Percentiles rank a stretch among this genome's conserved stretches.
These are phyloP conservation scores for Tetracladium maxilliforme DNA, from an alignment of 2,329 filamentous ascomycete species.

Conservation along the genomic window DNA sequence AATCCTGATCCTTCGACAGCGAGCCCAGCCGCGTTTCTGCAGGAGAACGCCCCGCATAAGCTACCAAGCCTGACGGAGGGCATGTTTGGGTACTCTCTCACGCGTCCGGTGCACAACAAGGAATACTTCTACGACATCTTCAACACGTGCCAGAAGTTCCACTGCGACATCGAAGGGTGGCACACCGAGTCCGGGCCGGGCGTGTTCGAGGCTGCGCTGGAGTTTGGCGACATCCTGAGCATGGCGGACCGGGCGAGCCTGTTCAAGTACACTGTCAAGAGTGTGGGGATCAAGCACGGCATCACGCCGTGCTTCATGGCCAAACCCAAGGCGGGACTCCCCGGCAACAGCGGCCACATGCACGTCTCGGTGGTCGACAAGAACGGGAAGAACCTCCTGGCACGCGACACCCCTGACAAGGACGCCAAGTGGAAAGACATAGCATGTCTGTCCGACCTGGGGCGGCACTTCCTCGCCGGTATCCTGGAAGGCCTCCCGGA, in stretches of 20 bases:
- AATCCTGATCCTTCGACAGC: conserved; percentile 24
- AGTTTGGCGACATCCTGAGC: conserved; percentile 72
- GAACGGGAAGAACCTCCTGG: conserved; percentile 73
- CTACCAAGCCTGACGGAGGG: conserved; percentile 75
- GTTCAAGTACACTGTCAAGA: conserved; percentile 88
- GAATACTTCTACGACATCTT: conserved; percentile 87
- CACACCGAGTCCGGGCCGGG: conserved; percentile 89
- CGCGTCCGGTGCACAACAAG: conserved; percentile 74
- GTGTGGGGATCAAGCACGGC: conserved; percentile 69
- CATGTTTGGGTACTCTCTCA: conserved; percentile 92
- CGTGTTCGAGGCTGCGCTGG: conserved; percentile 88
- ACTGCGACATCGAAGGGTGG: conserved; percentile 81
- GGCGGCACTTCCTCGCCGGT: conserved; percentile 85
- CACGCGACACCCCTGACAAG: conserved; percentile 55
- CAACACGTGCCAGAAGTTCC: conserved; percentile 63
- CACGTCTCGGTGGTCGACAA: conserved; percentile 79
- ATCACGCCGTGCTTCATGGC: conserved; percentile 99
- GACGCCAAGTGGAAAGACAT: conserved; percentile 63
- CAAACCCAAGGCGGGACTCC: conserved; percentile 79
- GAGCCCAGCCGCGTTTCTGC: conserved; percentile 58
- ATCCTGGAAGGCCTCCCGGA: conserved; percentile 80
- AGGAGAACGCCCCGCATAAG: conserved; percentile 55
- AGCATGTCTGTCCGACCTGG: conserved; percentile 69
- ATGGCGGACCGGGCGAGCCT: conserved; percentile 88
- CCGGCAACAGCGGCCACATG: conserved; percentile 92